These are phyloP conservation scores for Myochromella boudieri DNA, from an alignment of 768 basidiomycete species.

Conservation along the genomic window DNA sequence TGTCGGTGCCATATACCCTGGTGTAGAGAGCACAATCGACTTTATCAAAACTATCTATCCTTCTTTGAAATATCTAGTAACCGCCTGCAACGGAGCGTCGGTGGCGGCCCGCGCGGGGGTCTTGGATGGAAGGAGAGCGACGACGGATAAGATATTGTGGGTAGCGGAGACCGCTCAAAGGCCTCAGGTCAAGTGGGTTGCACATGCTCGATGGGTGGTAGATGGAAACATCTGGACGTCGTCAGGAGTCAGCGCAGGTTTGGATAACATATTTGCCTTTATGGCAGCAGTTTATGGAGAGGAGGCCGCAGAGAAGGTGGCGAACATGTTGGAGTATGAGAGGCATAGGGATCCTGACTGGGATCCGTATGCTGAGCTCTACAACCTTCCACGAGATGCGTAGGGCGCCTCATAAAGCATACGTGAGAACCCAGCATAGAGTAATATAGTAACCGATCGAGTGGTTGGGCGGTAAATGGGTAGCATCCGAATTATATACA, in stretches of 20 bases:
- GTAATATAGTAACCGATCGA: too few relatives aligned
- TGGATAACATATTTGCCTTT: conserved; percentile 37
- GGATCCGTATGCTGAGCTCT: conserved; percentile 38
- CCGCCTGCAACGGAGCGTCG: conserved; percentile 42
- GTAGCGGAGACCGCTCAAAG: conserved; percentile 21
- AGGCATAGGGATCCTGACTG: conserved; percentile 32
- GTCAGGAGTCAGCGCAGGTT: conserved; percentile 44
- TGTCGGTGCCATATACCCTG: conserved; percentile 25
- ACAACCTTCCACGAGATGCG: conserved; percentile 18
- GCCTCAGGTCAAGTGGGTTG: conserved; percentile 39
- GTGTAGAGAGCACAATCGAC: conserved; percentile 19
- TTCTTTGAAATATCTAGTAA: conserved; percentile 36
- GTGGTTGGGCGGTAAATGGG: too few relatives aligned
- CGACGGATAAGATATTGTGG: conserved; percentile 41
- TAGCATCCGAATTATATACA: too few relatives aligned
- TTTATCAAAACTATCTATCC: conserved; percentile 35
- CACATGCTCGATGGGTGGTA: conserved; percentile 45
- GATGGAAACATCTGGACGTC: conserved; percentile 49
- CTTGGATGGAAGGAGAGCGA: conserved; percentile 41
- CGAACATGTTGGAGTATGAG: conserved; percentile 36
- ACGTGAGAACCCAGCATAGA: too few relatives aligned
- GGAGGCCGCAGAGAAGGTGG: conserved; percentile 28
- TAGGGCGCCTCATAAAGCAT: neutral
- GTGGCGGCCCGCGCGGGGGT: conserved; percentile 38
- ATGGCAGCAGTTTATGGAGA: conserved; percentile 35